A percentile compares a stretch with the other conserved stretches of the same genome.
These are phyloP conservation scores for Xylariales sp. DNA, from an alignment of 2,329 filamentous ascomycete genomes.

Conservation along the genomic window DNA sequence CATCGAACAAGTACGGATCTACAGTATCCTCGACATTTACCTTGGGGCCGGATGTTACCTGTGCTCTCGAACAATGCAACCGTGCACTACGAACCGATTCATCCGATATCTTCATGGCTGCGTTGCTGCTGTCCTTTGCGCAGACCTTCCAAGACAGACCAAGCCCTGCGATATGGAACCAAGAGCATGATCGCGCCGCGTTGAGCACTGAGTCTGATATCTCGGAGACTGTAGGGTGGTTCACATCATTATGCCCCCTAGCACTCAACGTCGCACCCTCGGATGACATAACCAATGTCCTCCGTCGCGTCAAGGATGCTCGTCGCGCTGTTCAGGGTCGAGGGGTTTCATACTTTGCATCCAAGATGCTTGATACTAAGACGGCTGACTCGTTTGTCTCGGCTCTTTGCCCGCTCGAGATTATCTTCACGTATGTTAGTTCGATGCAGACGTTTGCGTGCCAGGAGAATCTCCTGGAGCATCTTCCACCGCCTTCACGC, in stretches of 20 bases:
- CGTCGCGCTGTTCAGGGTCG: conserved; percentile 38
- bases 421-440: conserved; percentile 54
- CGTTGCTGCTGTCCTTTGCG: conserved; percentile 50
- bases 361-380: conserved; percentile 21
- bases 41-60: conserved; percentile 35
- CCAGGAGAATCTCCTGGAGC: conserved; percentile 44
- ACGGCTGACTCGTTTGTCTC: conserved; percentile 27
- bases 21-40: conserved; percentile 36
- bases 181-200: conserved; percentile 43
- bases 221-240: conserved; percentile 56
- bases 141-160: conserved; percentile 49
- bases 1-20: conserved; percentile 41
- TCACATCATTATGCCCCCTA: conserved; percentile 52
- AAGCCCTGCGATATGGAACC: conserved; percentile 49
- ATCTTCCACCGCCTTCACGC: conserved; percentile 35
- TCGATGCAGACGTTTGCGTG: conserved; percentile 43
- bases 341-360: conserved; percentile 46
- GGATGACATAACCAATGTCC: conserved; percentile 45
- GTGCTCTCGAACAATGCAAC: conserved; percentile 37
- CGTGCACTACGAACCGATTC: conserved; percentile 46
- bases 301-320: conserved; percentile 50
- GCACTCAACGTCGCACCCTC: conserved; percentile 35
- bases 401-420: conserved; percentile 48
- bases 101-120: conserved; percentile 49
- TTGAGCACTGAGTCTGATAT: conserved; percentile 44